Evolutionary conservation across 768 basidiomycete species (phyloP).

Genomic region (Trametes cinnabarina): DNA sequence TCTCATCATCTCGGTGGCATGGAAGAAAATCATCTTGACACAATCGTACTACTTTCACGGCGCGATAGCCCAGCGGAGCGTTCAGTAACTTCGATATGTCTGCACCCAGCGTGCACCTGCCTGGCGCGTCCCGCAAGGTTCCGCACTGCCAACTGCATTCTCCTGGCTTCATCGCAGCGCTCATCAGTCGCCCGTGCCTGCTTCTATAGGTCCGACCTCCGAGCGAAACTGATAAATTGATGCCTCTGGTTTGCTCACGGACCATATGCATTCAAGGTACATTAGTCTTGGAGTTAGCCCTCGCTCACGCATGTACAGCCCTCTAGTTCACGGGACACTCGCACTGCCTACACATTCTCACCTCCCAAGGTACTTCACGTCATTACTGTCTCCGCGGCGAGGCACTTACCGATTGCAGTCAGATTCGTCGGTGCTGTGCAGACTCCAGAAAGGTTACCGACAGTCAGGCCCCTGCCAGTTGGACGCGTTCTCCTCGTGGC

Average conservation of each 20-base stretch:
- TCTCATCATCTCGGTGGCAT: background rate
- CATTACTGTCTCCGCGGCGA: background rate
- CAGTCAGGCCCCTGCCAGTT: conserved; percentile 2
- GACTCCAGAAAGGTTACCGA: conserved; percentile 6
- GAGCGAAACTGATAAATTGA: background rate
- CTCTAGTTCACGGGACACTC: conserved; percentile 5
- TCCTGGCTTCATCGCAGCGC: background rate
- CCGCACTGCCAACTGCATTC: background rate
- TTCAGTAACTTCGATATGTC: background rate
- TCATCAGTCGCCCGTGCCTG: background rate
- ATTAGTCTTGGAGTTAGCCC: background rate
- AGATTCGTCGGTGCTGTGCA: conserved; percentile 5
- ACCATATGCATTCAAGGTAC: background rate
- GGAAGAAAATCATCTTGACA: conserved; percentile 9
- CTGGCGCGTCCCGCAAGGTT: background rate
- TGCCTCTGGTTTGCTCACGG: conserved; percentile 3
- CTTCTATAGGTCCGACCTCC: conserved; percentile 4
- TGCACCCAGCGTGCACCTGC: too few relatives aligned
- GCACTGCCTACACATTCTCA: background rate
- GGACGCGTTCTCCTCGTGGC: conserved; percentile 11
- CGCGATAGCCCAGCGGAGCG: background rate
- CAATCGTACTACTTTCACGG: background rate
- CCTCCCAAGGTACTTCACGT: background rate
- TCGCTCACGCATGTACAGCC: conserved; percentile 9
- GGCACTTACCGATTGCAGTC: background rate